A percentile compares a stretch with the other conserved stretches of the same genome.
Conservation (phyloP, 345 rosid genomes). For the Nephelium lappaceum region DNA sequence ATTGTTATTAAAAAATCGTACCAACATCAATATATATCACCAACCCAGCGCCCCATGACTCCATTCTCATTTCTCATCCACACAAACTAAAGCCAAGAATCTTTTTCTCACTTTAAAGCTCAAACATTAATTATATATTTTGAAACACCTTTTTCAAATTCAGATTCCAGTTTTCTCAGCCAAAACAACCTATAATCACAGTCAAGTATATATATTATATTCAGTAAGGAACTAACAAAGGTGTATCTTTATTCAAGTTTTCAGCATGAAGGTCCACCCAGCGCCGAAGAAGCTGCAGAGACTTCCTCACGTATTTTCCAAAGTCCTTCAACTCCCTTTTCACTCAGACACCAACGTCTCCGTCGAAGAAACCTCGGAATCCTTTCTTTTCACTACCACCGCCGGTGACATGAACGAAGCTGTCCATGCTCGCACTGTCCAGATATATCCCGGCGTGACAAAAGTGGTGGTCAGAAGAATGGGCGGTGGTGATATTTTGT, state of each 20-base stretch:
- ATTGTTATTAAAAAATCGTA: no score
- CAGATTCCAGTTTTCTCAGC: no score
- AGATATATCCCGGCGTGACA: constrained; percentile 26
- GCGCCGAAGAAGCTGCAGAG: constrained; percentile 21
- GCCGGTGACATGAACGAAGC: not conserved
- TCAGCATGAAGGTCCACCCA: constrained; percentile 6
- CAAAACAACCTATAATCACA: no score
- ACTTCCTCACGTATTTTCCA: constrained; percentile 28
- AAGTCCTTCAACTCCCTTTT: constrained; percentile 32
- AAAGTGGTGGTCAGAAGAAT: constrained; percentile 18
- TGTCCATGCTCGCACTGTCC: constrained; percentile 3
- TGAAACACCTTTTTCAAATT: no score
- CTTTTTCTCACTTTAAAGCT: not conserved
- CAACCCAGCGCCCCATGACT: no score
- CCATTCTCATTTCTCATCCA: not conserved
- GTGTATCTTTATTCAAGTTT: not conserved
- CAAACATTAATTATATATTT: no score
- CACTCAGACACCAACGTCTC: constrained; percentile 21
- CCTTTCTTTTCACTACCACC: constrained; percentile 17
- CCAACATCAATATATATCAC: no score
- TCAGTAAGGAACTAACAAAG: no score
- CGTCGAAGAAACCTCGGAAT: constrained; percentile 23
- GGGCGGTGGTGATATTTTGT: not conserved
- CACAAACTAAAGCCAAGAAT: not conserved
- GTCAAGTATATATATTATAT: no score